Percentiles rank a stretch among this genome's conserved stretches.
These are phyloP conservation scores for Apostasia shenzhenica DNA, from an alignment of 106 monocot species.

Conservation along the genomic window DNA sequence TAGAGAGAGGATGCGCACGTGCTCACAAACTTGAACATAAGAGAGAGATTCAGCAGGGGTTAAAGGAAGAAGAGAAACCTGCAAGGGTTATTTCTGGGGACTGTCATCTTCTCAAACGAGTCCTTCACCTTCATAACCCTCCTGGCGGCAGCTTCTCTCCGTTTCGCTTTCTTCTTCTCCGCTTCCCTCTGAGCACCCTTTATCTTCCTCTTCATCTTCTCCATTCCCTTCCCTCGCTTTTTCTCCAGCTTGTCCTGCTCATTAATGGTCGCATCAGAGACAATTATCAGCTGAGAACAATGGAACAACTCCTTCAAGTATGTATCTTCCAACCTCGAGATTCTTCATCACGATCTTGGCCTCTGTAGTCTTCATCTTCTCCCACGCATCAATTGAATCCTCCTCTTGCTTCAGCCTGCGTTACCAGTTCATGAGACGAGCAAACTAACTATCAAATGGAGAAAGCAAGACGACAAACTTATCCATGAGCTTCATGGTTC, in stretches of 20 bases:
- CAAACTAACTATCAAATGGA: not conserved
- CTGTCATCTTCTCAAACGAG: no score
- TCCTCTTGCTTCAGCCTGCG: constrained; percentile 33
- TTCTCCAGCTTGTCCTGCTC: constrained; percentile 39
- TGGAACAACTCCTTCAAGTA: not conserved
- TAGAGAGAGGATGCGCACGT: no score
- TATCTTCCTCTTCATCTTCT: constrained; percentile 38
- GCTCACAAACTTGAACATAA: no score
- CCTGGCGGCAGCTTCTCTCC: constrained; percentile 16
- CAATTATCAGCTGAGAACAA: not conserved
- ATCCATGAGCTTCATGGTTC: constrained; percentile 23
- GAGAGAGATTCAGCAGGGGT: no score
- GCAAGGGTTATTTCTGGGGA: no score
- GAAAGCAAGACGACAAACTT: not conserved
- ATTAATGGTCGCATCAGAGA: not conserved
- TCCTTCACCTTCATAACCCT: constrained; percentile 19
- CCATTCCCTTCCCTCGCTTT: constrained; percentile 17
- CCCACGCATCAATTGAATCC: constrained; percentile 32
- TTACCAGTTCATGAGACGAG: not conserved
- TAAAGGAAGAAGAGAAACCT: no score
- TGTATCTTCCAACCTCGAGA: constrained; percentile 16
- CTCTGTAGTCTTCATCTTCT: constrained; percentile 30
- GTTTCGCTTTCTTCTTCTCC: constrained; percentile 35
- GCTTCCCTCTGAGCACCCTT: constrained; percentile 23
- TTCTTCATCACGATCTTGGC: constrained; percentile 41